Evolutionary conservation across 2,329 filamentous ascomycete genomes (phyloP).

Genomic region (Trichoderma sp.): DNA sequence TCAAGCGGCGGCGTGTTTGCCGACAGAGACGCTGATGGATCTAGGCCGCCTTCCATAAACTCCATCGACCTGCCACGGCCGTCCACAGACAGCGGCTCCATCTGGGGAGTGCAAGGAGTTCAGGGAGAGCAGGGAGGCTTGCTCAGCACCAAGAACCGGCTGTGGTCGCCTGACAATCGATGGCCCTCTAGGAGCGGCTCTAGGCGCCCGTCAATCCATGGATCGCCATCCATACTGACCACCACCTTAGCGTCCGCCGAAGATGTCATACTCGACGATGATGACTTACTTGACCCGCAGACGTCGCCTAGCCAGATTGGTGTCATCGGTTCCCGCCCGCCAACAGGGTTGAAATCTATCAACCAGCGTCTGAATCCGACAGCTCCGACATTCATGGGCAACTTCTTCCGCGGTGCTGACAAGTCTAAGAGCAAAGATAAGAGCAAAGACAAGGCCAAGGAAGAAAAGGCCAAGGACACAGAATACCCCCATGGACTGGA

Average conservation of each 20-base stretch:
- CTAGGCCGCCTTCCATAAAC: constrained; percentile 66
- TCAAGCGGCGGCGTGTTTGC: constrained; percentile 48
- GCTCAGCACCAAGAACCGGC: constrained; percentile 50
- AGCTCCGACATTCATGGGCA: constrained; percentile 80
- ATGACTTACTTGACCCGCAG: constrained; percentile 51
- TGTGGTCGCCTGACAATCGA: constrained; percentile 60
- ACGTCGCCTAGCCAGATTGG: constrained; percentile 58
- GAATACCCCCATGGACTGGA: constrained; percentile 39
- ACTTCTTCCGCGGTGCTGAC: constrained; percentile 54
- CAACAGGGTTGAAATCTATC: constrained; percentile 41
- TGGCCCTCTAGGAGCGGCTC: constrained; percentile 67
- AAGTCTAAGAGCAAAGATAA: constrained; percentile 33
- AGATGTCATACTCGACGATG: constrained; percentile 61
- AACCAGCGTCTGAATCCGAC: constrained; percentile 76
- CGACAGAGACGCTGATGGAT: constrained; percentile 56
- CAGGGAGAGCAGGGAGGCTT: constrained; percentile 41
- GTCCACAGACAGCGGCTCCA: constrained; percentile 73
- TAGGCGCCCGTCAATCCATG: constrained; percentile 76
- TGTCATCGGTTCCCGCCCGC: constrained; percentile 77
- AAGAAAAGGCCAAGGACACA: constrained; percentile 35
- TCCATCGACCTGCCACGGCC: constrained; percentile 71
- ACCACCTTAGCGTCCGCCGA: constrained; percentile 62
- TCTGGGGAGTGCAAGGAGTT: constrained; percentile 63
- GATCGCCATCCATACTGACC: constrained; percentile 62
- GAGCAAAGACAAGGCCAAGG: constrained; percentile 33